Base-by-base conservation (phyloP, 805 yeast species). In the Candida insectorum region DNA sequence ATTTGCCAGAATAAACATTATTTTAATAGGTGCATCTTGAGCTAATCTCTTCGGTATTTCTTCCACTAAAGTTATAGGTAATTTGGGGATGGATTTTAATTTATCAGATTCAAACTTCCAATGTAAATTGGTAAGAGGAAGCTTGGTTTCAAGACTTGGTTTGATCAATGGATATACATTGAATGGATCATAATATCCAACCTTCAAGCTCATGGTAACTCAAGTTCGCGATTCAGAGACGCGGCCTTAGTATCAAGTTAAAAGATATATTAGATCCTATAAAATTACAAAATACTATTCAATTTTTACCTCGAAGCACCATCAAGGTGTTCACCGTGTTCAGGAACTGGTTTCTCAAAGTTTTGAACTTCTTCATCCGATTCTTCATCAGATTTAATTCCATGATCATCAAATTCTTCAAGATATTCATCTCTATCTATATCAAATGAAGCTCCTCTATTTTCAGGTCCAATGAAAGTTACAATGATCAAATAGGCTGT, bases 141-240 rank as follows among this genome's bases (percentile, higher is more conserved):
- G 61, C 32, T 69, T 66, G 9, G 66, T 33, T 14, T 54, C 57
- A 12, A 85, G 52, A 7, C 68, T 72, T 3, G 55, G 48, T 39
- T 63, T 47, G 12, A 83, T 51, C 26, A 58, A 50, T 3, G 72
- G 65, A 45, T 66, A 76, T 1, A 80, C 71, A 17, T 73, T 69
- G 48, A 81, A 82, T 1, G 95, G 95, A 44, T 86, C 95, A 49
- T 79, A 83, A 53, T 74, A 84, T 7, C 34, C 30, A 6, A 35
- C 21, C 21, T 34, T 31, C 5, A 30, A 22, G 13, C 26, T 26
- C 34, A 30, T 30, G 13, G 9, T 24, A 26, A 11, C 17, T 20
- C 10, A 11, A 11, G 8, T 20, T 20, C 23, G 23, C 23, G 23
- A 20, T 20, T 20, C 26, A 24, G n/a, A 24, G n/a, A 24, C 6